These are phyloP conservation scores for Starmerella scarabaei DNA, from an alignment of 805 yeast genomes.

Conservation along the genomic window DNA sequence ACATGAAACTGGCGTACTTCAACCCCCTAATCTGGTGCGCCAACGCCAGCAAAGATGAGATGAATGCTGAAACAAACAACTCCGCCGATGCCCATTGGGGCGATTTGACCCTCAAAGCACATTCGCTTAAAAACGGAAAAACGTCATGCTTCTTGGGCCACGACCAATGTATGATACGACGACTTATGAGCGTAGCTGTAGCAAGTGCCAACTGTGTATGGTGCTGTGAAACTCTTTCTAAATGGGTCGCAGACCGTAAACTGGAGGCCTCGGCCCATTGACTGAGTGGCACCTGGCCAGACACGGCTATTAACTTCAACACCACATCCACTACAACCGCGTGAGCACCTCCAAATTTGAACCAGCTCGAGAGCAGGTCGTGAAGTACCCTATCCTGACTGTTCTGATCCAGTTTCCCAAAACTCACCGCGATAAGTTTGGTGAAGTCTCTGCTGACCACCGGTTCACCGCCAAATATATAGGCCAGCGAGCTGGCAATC, in stretches of 20 bases:
- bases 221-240: slow-evolving; percentile 2
- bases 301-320: slow-evolving; percentile 5
- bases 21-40: neutral
- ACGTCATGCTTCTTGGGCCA: slow-evolving; percentile 2
- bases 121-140: neutral
- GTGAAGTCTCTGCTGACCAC: neutral
- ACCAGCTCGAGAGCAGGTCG: slow-evolving; percentile 5
- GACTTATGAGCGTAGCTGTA: slow-evolving; percentile 7
- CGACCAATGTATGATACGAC: slow-evolving; percentile 7
- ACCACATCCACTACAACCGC: slow-evolving; percentile 1
- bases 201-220: slow-evolving; percentile 4
- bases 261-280: slow-evolving; percentile 8
- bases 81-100: slow-evolving; percentile 14
- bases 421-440: slow-evolving; percentile 1
- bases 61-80: slow-evolving; percentile 8
- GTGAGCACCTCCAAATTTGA: neutral
- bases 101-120: neutral
- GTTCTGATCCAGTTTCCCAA: neutral
- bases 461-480: slow-evolving; percentile 3
- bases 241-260: neutral
- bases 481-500: slow-evolving; percentile 3
- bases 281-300: slow-evolving; percentile 5
- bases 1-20: slow-evolving; percentile 8
- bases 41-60: slow-evolving; percentile 5
- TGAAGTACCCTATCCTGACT: slow-evolving; percentile 5